Evolutionary conservation across 2,329 filamentous ascomycete species (phyloP).

Genomic region (Chaetomium globosum): DNA sequence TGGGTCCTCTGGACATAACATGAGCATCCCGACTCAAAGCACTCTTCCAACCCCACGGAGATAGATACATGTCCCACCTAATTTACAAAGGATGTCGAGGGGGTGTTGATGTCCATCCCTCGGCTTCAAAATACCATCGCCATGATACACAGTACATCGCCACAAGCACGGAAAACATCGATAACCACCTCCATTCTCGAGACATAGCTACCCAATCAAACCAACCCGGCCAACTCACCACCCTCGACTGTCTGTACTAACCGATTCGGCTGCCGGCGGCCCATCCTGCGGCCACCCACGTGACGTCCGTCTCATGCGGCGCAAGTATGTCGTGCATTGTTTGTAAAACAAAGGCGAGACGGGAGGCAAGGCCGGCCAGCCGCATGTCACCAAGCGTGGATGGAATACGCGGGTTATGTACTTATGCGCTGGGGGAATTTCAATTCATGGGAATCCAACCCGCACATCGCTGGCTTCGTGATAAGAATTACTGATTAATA

Average conservation of each 20-base stretch:
- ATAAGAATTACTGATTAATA: constrained; percentile 7
- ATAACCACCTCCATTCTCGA: background rate
- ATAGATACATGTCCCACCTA: too few relatives aligned
- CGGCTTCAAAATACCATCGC: background rate
- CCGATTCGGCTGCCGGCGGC: constrained; percentile 24
- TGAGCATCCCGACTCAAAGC: too few relatives aligned
- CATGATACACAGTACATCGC: background rate
- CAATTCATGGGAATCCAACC: background rate
- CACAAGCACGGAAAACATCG: background rate
- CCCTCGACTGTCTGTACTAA: background rate
- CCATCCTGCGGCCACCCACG: constrained; percentile 40
- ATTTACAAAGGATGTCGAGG: background rate
- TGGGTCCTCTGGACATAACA: too few relatives aligned
- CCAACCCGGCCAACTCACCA: background rate
- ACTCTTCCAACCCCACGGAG: too few relatives aligned
- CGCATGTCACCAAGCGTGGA: background rate
- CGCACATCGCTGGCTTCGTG: background rate
- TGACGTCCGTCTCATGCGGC: constrained; percentile 38
- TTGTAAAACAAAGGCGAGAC: constrained; percentile 23
- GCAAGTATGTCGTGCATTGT: constrained; percentile 42
- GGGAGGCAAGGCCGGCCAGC: background rate
- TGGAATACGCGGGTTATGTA: background rate
- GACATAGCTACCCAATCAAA: background rate
- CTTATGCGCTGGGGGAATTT: background rate
- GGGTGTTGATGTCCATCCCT: background rate